phyloP scores from a whole-genome alignment of 116 monocot genomes.

The Thalassia testudinum region DNA sequence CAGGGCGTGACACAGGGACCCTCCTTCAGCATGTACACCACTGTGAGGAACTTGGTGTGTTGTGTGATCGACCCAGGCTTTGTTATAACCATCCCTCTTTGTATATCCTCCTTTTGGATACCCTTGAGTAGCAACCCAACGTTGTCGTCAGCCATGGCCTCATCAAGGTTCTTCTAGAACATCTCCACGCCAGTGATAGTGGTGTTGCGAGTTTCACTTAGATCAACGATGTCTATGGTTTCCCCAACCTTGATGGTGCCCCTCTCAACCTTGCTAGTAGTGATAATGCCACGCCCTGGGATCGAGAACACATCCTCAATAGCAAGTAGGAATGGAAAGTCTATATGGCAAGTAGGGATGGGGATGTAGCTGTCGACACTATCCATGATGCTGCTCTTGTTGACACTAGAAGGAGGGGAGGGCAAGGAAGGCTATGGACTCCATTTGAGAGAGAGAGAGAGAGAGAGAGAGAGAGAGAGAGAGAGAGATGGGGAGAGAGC shows the following conservation, averaged over 20 bases:
- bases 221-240: constrained; percentile 61
- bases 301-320: constrained; percentile 94
- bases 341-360: constrained; percentile 68
- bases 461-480: constrained; percentile 6
- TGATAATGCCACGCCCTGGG: constrained; percentile 84
- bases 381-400: constrained; percentile 74
- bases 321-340: constrained; percentile 84
- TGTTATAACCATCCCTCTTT: constrained; percentile 84
- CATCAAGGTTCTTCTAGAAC: constrained; percentile 90
- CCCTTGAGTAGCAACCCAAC: constrained; percentile 76
- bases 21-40: constrained; percentile 89
- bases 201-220: constrained; percentile 51
- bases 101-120: constrained; percentile 65
- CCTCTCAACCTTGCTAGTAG: constrained; percentile 81
- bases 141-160: constrained; percentile 73
- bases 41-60: constrained; percentile 69
- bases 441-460: constrained; percentile 39
- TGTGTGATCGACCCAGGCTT: constrained; percentile 85
- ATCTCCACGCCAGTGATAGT: constrained; percentile 93
- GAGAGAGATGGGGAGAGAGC: no score
- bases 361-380: constrained; percentile 78
- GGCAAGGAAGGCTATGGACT: constrained; percentile 66
- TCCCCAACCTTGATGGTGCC: constrained; percentile 76
- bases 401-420: constrained; percentile 82
- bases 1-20: no score